phyloP scores from a whole-genome alignment of 2,329 filamentous ascomycete genomes.

The Knufia fluminis region DNA sequence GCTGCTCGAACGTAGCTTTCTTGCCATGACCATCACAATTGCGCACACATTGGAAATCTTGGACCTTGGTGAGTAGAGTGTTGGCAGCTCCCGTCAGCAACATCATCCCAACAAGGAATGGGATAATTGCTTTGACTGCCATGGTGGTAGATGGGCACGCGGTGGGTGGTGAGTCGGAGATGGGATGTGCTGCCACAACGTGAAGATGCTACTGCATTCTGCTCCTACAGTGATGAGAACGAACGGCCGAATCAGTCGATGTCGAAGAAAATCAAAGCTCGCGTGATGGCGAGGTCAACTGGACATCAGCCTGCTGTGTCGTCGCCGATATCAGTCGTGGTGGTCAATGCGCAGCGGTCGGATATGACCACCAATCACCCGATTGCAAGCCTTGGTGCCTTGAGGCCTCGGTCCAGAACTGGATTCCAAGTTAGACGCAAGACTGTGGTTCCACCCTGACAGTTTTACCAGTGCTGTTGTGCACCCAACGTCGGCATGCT shows the following conservation, averaged over 20 bases:
- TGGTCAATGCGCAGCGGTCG: neutral
- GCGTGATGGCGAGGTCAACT: neutral
- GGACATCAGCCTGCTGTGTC: neutral
- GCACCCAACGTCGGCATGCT: too few relatives aligned
- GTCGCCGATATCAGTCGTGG: too few relatives aligned
- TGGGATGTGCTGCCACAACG: neutral
- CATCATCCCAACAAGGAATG: constrained; percentile 91
- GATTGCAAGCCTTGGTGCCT: too few relatives aligned
- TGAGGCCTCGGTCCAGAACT: neutral
- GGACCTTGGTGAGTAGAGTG: constrained; percentile 79
- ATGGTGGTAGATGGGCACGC: neutral
- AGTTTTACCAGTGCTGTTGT: too few relatives aligned
- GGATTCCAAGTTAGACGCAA: too few relatives aligned
- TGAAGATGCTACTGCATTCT: constrained; percentile 1
- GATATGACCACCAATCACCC: neutral
- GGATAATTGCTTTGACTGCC: constrained; percentile 58
- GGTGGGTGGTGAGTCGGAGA: neutral
- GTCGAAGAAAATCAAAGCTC: neutral
- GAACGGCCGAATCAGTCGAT: too few relatives aligned
- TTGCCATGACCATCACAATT: constrained; percentile 68
- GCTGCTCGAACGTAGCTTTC: constrained; percentile 76
- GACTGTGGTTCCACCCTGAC: too few relatives aligned
- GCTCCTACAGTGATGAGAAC: neutral
- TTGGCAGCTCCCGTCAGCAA: constrained; percentile 92
- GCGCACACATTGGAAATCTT: constrained; percentile 93